Evolutionary conservation across 2,329 filamentous ascomycete species (phyloP).

Genomic region (Tolypocladium inflatum): DNA sequence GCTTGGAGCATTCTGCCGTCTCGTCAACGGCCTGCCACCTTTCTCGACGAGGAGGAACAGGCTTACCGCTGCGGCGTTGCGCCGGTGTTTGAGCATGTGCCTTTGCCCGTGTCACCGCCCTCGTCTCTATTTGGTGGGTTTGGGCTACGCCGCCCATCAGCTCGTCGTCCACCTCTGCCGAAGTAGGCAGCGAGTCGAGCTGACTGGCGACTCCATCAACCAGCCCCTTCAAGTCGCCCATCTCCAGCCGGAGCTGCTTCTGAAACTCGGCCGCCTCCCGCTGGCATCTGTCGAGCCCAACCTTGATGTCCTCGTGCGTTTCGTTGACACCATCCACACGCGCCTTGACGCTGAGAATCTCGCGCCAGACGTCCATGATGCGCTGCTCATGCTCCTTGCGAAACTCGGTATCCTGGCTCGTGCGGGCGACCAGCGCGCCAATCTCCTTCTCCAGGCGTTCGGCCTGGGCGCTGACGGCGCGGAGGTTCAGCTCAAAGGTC

Average conservation of each 20-base stretch:
- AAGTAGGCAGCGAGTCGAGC: conserved; percentile 12
- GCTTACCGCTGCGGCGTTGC: neutral
- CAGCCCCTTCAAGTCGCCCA: conserved; percentile 12
- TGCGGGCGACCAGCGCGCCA: conserved; percentile 13
- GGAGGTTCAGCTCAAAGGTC: conserved; percentile 26
- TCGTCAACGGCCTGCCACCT: neutral
- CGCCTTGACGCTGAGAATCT: conserved; percentile 20
- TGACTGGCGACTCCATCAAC: conserved; percentile 12
- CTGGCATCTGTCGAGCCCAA: conserved; percentile 10
- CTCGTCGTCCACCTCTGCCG: conserved; percentile 9
- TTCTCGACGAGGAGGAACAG: no score
- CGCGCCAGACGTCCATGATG: conserved; percentile 17
- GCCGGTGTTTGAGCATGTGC: neutral
- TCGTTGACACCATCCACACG: conserved; percentile 10
- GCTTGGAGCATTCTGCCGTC: neutral
- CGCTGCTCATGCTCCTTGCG: conserved; percentile 18
- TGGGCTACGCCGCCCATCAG: neutral
- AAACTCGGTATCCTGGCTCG: conserved; percentile 17
- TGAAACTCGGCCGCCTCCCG: conserved; percentile 10
- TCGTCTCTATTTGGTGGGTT: neutral
- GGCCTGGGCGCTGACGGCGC: conserved; percentile 15
- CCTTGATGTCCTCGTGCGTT: conserved; percentile 4
- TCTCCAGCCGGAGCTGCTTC: conserved; percentile 10
- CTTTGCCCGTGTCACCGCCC: neutral
- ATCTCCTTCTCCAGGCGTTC: conserved; percentile 20